Base-by-base conservation (phyloP, 345 rosid species). In the Turritis glabra region DNA sequence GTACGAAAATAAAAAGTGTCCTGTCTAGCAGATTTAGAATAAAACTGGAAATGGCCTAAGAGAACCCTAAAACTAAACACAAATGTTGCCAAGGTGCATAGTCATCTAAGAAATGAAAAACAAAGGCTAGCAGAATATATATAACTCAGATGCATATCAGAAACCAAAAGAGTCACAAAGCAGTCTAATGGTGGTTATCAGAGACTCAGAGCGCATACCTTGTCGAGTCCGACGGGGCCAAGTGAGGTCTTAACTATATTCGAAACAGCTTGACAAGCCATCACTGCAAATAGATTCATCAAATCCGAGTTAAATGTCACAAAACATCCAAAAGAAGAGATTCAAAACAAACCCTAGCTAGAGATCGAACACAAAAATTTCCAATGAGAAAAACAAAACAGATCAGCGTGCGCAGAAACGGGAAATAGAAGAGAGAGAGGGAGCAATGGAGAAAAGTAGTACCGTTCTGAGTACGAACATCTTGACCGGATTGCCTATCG, bases 161-260 rank as follows among this genome's bases (percentile, higher is more conserved):
- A 65, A 40, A 19, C 22, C 14, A 48, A 55, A 55, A 21, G 5
- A 22, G 17, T 8, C 11, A 22, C 33, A 22, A 35, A 59, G 1
- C 5, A 60, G 19, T 60, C 2, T 35, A 57, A 19, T 7, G 13
- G 22, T 22, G 14, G 48, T 0, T n/a, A n/a, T n/a, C n/a, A n/a
- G n/a, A n/a, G n/a, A n/a, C 19, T 32, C 19, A 30, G 47, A 64
- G 53, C 8, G 41, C 10, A 59, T 68, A 92, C 98, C 95, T 96
- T 92, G 87, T 96, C 98, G 26, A 96, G 98, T 15, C 99, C 99
- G 53, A 96, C 97, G 2, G 97, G 98, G 65, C 99, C 96, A 48
- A 96, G 94, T 2, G 98, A 96, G 35, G 96, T 86, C 82, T 92
- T 96, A 29, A 96, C 97, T 14, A 96, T 96, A 74, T 96, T 96